Percentiles rank a stretch among this genome's conserved stretches.
Evolutionary conservation across 306 rosid genomes (phyloP).

Genomic region (Vigna radiata): DNA sequence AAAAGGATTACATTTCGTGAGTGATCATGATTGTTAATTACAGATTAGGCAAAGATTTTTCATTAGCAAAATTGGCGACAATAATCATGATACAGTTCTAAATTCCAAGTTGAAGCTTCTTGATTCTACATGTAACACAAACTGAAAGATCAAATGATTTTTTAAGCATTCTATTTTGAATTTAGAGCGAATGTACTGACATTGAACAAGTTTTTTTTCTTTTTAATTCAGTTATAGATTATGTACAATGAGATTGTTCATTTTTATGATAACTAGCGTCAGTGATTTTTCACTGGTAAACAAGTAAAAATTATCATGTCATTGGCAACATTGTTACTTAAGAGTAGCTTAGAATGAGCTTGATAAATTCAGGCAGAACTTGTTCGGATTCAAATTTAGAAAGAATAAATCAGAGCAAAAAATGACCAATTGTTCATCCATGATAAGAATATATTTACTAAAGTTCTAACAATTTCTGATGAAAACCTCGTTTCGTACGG

Average conservation of each 20-base stretch:
- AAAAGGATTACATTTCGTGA: slow-evolving; percentile 5
- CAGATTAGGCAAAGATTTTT: background rate
- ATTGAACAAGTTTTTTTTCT: background rate
- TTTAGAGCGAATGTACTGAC: background rate
- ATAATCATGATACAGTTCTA: background rate
- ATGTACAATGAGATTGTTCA: background rate
- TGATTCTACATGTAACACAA: slow-evolving; percentile 12
- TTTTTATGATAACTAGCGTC: background rate
- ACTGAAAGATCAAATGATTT: background rate
- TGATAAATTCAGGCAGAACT: background rate
- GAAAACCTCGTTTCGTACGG: slow-evolving; percentile 2
- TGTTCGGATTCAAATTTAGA: background rate
- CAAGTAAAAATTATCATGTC: background rate
- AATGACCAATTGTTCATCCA: background rate
- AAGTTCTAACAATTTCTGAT: background rate
- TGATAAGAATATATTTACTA: background rate
- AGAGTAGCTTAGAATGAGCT: background rate
- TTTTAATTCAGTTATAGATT: background rate
- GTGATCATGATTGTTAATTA: background rate
- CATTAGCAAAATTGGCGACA: background rate
- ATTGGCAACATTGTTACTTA: background rate
- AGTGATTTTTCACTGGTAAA: background rate
- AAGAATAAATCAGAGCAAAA: background rate
- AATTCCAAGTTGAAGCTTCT: background rate
- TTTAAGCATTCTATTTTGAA: background rate